Percentiles rank a stretch among this genome's conserved stretches.
phyloP scores from a whole-genome alignment of 768 basidiomycete genomes.

The Trametes cingulata region DNA sequence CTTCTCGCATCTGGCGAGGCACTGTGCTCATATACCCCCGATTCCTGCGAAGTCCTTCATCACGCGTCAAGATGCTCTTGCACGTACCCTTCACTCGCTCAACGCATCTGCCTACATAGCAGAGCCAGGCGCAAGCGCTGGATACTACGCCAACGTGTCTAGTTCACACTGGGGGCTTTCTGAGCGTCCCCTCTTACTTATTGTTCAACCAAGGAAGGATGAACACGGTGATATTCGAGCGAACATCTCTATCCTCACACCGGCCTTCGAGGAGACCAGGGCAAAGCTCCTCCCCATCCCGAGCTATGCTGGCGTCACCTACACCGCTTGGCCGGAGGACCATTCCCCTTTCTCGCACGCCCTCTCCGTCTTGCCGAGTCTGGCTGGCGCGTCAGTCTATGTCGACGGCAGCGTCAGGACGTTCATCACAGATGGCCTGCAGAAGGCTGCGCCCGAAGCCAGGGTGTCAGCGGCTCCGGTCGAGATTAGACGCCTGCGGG shows the following conservation, averaged over 20 bases:
- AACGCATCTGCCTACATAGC: constrained; percentile 72
- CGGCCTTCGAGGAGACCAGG: constrained; percentile 73
- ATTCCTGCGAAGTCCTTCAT: constrained; percentile 49
- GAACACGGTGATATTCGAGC: constrained; percentile 29
- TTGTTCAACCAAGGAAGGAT: constrained; percentile 49
- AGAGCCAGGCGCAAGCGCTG: constrained; percentile 73
- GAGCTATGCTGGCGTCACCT: constrained; percentile 40
- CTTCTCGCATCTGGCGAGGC: constrained; percentile 34
- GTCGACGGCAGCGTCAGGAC: constrained; percentile 62
- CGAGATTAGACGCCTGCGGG: constrained; percentile 61
- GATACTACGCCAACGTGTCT: constrained; percentile 76
- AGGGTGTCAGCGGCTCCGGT: constrained; percentile 51
- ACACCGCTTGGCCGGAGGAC: constrained; percentile 66
- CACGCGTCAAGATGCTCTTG: constrained; percentile 55
- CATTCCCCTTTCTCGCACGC: constrained; percentile 63
- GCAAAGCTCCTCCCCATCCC: constrained; percentile 63
- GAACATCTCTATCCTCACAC: constrained; percentile 66
- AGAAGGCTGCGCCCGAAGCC: constrained; percentile 41
- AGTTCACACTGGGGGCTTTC: constrained; percentile 63
- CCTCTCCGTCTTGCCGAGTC: constrained; percentile 30
- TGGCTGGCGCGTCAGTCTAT: constrained; percentile 44
- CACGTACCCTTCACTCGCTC: constrained; percentile 46
- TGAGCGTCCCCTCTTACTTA: constrained; percentile 75
- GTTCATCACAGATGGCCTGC: constrained; percentile 67
- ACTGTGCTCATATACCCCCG: constrained; percentile 52